Base-by-base conservation (phyloP, 164 flowering plant species). In the Vitis riparia region DNA sequence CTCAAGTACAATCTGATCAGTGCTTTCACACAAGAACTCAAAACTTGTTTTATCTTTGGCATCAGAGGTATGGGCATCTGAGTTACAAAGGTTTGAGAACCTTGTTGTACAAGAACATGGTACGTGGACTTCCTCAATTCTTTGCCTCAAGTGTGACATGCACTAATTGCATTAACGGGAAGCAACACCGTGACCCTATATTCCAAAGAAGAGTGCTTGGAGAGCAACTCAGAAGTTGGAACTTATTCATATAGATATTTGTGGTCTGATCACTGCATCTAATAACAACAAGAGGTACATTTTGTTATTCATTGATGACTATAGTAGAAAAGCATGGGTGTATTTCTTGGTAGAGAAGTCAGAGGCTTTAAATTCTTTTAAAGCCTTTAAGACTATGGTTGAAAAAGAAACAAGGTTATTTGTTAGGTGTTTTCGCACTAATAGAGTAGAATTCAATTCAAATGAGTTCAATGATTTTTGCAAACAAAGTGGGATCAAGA, bases 171-270 rank as follows among this genome's bases (percentile, higher is more conserved):
- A 37, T 37, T 0, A 6, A 3, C 1, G 7, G 44, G 5, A 37
- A 37, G 7, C 69, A 76, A 58, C 71, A 76, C 23, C 37, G 27
- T 6, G 65, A 47, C 3, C 65, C 75, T 19, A 19, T 8, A 55
- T 76, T 44, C 70, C 73, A 32, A 68, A 72, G 48, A 62, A 58
- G 63, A 37, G 27, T 23, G 0, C 37, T 32, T 76, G 66, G 69
- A 68, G 79, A 51, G 79, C 79, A 13, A 50, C 63, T 37, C 15
- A 74, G 57, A 57, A 23, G 27, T 23, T 74, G 52, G 68, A 69
- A 12, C 64, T 74, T 9, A 52, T 73, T 12, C 76, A 73, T 68
- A 2, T 0, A 37, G 44, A 2, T 6, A 37, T 37, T 37, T 37
- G 7, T 6, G 44, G 1, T 37, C 7, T 62, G 13, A 73, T 73